Percentiles rank a stretch among this genome's conserved stretches.
Evolutionary conservation across 352 stramenopile species (phyloP).

Genomic region (Phytophthora cactorum): DNA sequence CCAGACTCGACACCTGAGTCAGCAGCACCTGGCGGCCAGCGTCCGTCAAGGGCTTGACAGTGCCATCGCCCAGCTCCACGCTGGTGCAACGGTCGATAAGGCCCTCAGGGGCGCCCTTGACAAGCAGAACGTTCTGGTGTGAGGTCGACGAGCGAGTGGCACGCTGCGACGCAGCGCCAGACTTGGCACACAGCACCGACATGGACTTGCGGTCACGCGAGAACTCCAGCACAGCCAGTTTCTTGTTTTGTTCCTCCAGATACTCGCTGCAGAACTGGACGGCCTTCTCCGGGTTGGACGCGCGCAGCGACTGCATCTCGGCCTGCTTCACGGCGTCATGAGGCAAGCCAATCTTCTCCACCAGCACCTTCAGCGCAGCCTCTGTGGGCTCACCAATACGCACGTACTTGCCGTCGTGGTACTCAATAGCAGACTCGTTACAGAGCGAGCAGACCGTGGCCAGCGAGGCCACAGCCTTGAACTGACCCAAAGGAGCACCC

Average conservation of each 20-base stretch:
- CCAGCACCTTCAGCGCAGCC: slow-evolving; percentile 95
- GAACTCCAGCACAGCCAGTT: slow-evolving; percentile 96
- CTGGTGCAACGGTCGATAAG: slow-evolving; percentile 96
- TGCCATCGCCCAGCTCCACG: slow-evolving; percentile 94
- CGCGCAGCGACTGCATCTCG: slow-evolving; percentile 62
- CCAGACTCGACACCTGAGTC: slow-evolving; percentile 91
- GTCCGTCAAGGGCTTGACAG: slow-evolving; percentile 92
- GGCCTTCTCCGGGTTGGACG: slow-evolving; percentile 68
- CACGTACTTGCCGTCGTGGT: slow-evolving; percentile 87
- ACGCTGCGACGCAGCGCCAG: slow-evolving; percentile 35
- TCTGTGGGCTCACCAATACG: slow-evolving; percentile 97
- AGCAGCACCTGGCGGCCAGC: slow-evolving; percentile 89
- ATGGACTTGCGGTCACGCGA: slow-evolving; percentile 98
- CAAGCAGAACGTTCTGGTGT: slow-evolving; percentile 94
- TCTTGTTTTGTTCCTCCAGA: slow-evolving; percentile 85
- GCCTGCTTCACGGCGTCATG: slow-evolving; percentile 68
- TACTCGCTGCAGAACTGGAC: slow-evolving; percentile 87
- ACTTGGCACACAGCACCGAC: slow-evolving; percentile 93
- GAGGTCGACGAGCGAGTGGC: slow-evolving; percentile 68
- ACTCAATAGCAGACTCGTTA: slow-evolving; percentile 96
- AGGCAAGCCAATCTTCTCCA: slow-evolving; percentile 94
- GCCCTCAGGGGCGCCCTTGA: slow-evolving; percentile 98
- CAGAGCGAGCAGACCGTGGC: slow-evolving; percentile 94
- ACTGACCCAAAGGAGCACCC: slow-evolving; percentile 53
- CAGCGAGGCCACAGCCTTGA: slow-evolving; percentile 84